A percentile compares a stretch with the other conserved stretches of the same genome.
phyloP scores from a whole-genome alignment of 768 basidiomycete species.

The Pleurotus ostreatus region DNA sequence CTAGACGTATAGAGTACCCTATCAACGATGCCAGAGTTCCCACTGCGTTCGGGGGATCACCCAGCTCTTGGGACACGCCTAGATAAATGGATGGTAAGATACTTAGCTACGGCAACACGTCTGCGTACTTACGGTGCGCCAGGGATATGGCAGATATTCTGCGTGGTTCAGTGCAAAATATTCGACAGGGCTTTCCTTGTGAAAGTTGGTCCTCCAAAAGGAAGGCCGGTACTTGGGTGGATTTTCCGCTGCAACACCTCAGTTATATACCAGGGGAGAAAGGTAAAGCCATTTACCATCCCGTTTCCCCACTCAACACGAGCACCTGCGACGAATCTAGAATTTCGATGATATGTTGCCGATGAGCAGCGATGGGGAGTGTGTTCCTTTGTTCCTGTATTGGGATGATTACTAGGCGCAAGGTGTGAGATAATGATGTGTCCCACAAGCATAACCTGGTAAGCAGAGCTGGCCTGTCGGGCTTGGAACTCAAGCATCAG shows the following conservation, averaged over 20 bases:
- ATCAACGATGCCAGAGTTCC: conserved; percentile 79
- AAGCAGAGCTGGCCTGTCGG: conserved; percentile 60
- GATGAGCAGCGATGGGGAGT: conserved; percentile 84
- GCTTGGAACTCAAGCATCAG: conserved; percentile 54
- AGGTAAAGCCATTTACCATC: conserved; percentile 25
- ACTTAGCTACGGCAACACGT: background rate
- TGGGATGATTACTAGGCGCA: conserved; percentile 2
- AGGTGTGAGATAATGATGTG: background rate
- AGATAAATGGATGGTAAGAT: background rate
- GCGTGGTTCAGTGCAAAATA: conserved; percentile 93
- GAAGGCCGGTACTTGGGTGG: conserved; percentile 92
- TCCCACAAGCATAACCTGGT: conserved; percentile 88
- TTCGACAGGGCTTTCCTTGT: conserved; percentile 78
- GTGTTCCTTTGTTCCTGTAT: conserved; percentile 65
- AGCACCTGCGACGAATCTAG: conserved; percentile 78
- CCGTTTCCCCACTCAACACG: conserved; percentile 64
- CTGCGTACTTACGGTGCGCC: conserved; percentile 59
- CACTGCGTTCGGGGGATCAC: conserved; percentile 74
- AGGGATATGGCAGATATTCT: conserved; percentile 95
- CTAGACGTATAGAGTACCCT: conserved; percentile 92
- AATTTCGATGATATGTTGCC: conserved; percentile 63
- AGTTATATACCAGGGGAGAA: conserved; percentile 2
- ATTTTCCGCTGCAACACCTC: conserved; percentile 73
- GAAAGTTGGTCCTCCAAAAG: conserved; percentile 88
- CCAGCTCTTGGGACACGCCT: conserved; percentile 86